Conservation (phyloP, 345 rosid species). For the Gossypium bickii region DNA sequence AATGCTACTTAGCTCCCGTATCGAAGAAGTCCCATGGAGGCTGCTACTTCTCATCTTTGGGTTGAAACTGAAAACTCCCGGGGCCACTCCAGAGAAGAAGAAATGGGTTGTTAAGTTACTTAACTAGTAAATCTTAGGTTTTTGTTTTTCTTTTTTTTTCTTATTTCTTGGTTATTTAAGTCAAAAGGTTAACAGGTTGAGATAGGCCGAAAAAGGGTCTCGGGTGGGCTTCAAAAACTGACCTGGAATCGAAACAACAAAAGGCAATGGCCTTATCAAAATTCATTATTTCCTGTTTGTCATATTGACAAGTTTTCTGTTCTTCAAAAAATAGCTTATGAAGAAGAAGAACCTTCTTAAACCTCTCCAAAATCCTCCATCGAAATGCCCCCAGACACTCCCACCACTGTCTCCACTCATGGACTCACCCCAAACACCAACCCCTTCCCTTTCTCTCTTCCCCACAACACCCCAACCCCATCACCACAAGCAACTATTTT, state of each 20-base stretch:
- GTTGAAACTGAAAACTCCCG: neutral
- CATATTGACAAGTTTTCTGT: neutral
- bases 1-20: neutral
- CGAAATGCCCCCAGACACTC: constrained; percentile 23
- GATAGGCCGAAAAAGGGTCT: neutral
- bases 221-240: neutral
- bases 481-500: constrained; percentile 36
- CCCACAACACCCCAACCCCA: constrained; percentile 35
- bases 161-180: neutral
- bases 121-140: no score
- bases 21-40: neutral
- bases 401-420: constrained; percentile 37
- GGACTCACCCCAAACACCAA: constrained; percentile 37
- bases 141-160: neutral
- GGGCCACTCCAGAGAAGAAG: no score
- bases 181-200: neutral
- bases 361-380: constrained; percentile 24
- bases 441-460: constrained; percentile 59
- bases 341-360: constrained; percentile 43
- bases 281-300: neutral
- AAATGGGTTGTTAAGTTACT: neutral
- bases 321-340: constrained; percentile 27
- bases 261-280: neutral
- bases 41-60: neutral
- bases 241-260: neutral